Evolutionary conservation across 2,329 filamentous ascomycete species (phyloP).

Genomic region (Neonectria magnoliae): DNA sequence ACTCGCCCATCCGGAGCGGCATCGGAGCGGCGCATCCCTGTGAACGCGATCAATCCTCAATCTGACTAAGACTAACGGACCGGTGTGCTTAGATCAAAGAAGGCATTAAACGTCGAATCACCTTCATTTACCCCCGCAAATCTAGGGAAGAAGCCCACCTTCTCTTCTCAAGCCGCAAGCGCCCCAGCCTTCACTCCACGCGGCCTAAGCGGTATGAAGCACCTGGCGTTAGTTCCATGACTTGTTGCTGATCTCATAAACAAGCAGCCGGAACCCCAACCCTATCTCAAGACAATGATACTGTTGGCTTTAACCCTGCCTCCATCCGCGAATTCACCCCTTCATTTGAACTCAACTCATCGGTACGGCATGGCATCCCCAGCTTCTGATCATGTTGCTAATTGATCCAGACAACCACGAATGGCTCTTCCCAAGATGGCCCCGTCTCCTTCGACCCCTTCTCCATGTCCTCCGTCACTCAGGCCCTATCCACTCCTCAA

Average conservation of each 20-base stretch:
- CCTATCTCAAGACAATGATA: constrained; percentile 54
- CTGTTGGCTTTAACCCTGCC: constrained; percentile 64
- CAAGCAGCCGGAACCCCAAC: constrained; percentile 50
- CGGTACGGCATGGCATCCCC: constrained; percentile 50
- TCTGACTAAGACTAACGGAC: constrained; percentile 30
- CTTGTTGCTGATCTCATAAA: constrained; percentile 24
- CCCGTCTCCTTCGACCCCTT: constrained; percentile 68
- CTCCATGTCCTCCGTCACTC: constrained; percentile 65
- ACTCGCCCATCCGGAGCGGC: neutral
- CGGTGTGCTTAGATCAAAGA: constrained; percentile 63
- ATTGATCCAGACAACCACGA: constrained; percentile 50
- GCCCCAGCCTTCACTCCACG: constrained; percentile 87
- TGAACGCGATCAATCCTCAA: neutral
- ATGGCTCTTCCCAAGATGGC: constrained; percentile 60
- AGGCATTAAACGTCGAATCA: constrained; percentile 92
- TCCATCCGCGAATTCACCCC: constrained; percentile 70
- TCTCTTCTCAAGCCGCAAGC: constrained; percentile 90
- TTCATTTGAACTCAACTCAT: constrained; percentile 62
- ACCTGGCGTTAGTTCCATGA: constrained; percentile 16
- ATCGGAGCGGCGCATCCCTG: neutral
- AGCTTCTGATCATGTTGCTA: constrained; percentile 2
- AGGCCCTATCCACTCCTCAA: constrained; percentile 60
- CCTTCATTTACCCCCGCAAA: constrained; percentile 87
- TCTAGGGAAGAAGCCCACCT: constrained; percentile 74
- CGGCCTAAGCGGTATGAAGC: constrained; percentile 56